Conservation (phyloP, 1,284 basidiomycete species). For the Pseudozyma hubeiensis region DNA sequence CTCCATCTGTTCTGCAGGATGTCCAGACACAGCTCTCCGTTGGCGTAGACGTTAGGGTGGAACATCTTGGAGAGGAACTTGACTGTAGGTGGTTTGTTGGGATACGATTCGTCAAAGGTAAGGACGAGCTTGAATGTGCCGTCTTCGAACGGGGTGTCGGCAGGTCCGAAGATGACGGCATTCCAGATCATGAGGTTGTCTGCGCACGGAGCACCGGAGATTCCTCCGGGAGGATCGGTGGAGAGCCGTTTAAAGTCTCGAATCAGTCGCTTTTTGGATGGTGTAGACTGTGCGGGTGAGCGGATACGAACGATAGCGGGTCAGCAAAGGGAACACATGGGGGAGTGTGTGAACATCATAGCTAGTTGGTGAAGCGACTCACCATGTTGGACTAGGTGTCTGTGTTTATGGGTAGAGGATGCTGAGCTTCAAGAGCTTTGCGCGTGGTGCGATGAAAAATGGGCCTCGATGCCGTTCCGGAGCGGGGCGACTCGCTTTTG, state of each 20-base stretch:
- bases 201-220: slow-evolving; percentile 93
- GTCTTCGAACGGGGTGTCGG: slow-evolving; percentile 97
- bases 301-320: neutral
- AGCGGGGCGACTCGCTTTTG: no score
- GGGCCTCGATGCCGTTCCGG: no score
- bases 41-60: slow-evolving; percentile 98
- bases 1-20: slow-evolving; percentile 98
- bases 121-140: slow-evolving; percentile 96
- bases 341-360: neutral
- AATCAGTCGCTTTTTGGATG: slow-evolving; percentile 66
- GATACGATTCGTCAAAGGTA: slow-evolving; percentile 96
- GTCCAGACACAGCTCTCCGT: slow-evolving; percentile 96
- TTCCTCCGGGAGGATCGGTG: slow-evolving; percentile 92
- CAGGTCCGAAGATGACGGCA: slow-evolving; percentile 98
- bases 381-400: slow-evolving; percentile 2
- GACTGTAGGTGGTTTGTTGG: slow-evolving; percentile 96
- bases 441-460: no score
- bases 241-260: slow-evolving; percentile 86
- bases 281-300: slow-evolving; percentile 53
- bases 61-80: slow-evolving; percentile 98
- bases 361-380: neutral
- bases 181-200: slow-evolving; percentile 99
- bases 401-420: neutral
- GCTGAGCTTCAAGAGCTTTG: neutral
- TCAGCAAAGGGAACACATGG: neutral